phyloP scores from a whole-genome alignment of 2,329 filamentous ascomycete genomes.

The Alternaria dauci region DNA sequence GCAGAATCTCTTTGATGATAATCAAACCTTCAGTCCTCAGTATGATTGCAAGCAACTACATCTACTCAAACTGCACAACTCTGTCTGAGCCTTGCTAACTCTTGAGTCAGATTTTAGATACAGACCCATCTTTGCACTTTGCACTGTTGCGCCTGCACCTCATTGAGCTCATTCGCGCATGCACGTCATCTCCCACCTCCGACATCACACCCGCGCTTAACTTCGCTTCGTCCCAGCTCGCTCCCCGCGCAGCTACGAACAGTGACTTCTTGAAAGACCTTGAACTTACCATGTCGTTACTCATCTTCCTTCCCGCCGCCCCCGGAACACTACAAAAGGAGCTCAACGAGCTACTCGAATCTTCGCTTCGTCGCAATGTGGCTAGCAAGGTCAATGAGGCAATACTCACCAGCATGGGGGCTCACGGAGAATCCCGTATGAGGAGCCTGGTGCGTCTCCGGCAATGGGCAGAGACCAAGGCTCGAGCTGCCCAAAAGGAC shows the following conservation, averaged over 20 bases:
- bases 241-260: conserved; percentile 84
- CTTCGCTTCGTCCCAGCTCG: conserved; percentile 88
- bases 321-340: conserved; percentile 76
- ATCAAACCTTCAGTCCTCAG: conserved; percentile 82
- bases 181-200: conserved; percentile 69
- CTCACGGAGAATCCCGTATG: conserved; percentile 81
- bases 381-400: conserved; percentile 89
- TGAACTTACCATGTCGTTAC: conserved; percentile 89
- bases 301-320: conserved; percentile 76
- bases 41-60: conserved; percentile 66
- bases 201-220: conserved; percentile 82
- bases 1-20: conserved; percentile 95
- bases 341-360: conserved; percentile 78
- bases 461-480: conserved; percentile 81
- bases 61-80: conserved; percentile 14
- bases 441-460: conserved; percentile 81
- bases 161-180: conserved; percentile 87
- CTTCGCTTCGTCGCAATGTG: conserved; percentile 81
- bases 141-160: conserved; percentile 88
- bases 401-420: conserved; percentile 76
- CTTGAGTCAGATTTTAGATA: conserved; percentile 78
- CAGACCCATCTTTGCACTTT: conserved; percentile 84
- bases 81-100: conserved; percentile 34
- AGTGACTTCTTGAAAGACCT: conserved; percentile 83
- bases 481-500: conserved; percentile 54